Evolutionary conservation across 2,329 filamentous ascomycete species (phyloP).

Genomic region (Epichloe gansuensis): DNA sequence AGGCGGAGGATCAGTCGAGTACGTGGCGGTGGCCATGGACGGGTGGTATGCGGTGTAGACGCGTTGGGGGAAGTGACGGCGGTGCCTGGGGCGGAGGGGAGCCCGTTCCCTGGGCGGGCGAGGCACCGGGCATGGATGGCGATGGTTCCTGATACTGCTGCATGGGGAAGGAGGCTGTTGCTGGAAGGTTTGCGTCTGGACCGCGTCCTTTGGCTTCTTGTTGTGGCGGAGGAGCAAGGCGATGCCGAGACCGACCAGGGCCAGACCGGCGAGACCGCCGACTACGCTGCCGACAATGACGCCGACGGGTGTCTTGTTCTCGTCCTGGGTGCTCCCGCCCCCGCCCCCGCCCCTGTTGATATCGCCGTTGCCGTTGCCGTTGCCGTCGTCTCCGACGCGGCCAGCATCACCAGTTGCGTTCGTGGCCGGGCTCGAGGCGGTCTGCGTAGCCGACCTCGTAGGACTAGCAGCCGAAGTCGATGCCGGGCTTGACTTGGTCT

Average conservation of each 20-base stretch:
- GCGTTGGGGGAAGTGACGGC: neutral
- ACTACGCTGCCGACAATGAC: neutral
- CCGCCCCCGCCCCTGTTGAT: neutral
- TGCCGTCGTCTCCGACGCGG: neutral
- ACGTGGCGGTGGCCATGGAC: neutral
- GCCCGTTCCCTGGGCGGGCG: neutral
- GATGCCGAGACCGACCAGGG: neutral
- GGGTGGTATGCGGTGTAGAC: neutral
- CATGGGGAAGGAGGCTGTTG: neutral
- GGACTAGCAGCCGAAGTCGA: neutral
- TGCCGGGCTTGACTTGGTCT: neutral
- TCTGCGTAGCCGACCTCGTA: neutral
- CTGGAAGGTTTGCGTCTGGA: neutral
- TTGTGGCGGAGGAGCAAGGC: slow-evolving; percentile 1
- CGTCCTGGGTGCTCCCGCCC: neutral
- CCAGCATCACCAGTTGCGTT: neutral
- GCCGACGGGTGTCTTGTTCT: neutral
- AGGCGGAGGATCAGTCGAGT: neutral
- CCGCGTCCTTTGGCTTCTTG: neutral
- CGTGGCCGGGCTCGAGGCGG: neutral
- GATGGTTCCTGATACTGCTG: neutral
- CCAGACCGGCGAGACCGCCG: neutral
- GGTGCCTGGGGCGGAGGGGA: neutral
- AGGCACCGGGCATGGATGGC: neutral
- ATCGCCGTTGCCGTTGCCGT: neutral